phyloP scores from a whole-genome alignment of 148 eudicot species.

The Chenopodium quinoa region DNA sequence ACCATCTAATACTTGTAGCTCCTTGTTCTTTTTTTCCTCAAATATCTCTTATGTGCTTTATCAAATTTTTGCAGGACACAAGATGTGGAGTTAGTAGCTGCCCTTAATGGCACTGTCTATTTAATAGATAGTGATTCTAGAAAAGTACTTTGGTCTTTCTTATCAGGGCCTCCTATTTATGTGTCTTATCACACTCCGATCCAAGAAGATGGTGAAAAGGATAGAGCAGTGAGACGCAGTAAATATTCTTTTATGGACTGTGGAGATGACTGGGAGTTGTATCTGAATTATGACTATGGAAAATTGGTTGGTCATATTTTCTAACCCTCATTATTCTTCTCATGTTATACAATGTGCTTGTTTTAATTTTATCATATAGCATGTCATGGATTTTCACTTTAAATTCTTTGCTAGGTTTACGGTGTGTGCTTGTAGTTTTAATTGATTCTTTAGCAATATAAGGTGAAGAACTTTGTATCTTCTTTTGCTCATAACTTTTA shows the following conservation, averaged over 20 bases:
- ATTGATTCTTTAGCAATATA: not conserved
- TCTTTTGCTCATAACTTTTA: too few relatives aligned
- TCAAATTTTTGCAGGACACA: slow-evolving; percentile 37
- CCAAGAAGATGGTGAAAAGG: slow-evolving; percentile 38
- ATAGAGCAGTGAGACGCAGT: slow-evolving; percentile 35
- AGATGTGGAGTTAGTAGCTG: slow-evolving; percentile 67
- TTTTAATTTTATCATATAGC: not conserved
- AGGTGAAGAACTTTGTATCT: not conserved
- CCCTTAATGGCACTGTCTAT: slow-evolving; percentile 78
- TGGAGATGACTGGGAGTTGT: slow-evolving; percentile 82
- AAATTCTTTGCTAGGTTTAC: not conserved
- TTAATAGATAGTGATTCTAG: slow-evolving; percentile 57
- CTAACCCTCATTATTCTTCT: not conserved
- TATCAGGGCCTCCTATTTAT: slow-evolving; percentile 78
- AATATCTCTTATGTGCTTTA: not conserved
- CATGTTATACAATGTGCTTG: not conserved
- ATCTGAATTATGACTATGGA: slow-evolving; percentile 49
- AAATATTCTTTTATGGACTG: slow-evolving; percentile 62
- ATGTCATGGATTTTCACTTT: not conserved
- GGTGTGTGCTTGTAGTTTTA: not conserved
- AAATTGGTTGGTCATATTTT: slow-evolving; percentile 50
- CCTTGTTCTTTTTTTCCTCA: too few relatives aligned
- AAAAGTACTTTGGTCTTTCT: slow-evolving; percentile 77
- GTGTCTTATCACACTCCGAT: slow-evolving; percentile 64
- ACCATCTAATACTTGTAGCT: not conserved